These are phyloP conservation scores for Calonectria pteridis DNA, from an alignment of 2,329 filamentous ascomycete genomes.

Conservation along the genomic window DNA sequence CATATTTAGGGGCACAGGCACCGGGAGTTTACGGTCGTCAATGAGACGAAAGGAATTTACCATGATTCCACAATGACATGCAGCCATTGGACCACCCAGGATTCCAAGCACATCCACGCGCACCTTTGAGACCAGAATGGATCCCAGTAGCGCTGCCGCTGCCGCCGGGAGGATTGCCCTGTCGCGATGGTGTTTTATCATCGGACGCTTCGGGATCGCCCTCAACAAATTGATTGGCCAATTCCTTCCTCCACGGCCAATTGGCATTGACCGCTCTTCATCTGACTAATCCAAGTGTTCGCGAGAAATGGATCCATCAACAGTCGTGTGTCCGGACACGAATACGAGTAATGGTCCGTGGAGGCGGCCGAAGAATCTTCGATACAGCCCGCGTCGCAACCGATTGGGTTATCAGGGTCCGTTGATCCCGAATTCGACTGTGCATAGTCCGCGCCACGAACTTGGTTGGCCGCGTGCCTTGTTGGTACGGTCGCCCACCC, in stretches of 20 bases:
- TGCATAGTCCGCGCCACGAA: conserved; percentile 17
- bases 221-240: conserved; percentile 25
- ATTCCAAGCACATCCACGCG: not conserved
- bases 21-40: not conserved
- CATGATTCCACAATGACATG: not conserved
- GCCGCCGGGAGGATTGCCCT: conserved; percentile 7
- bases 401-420: conserved; percentile 12
- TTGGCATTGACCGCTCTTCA: conserved; percentile 37
- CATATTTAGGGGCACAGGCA: not conserved
- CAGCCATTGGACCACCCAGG: not conserved
- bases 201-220: conserved; percentile 8
- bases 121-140: not conserved
- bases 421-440: conserved; percentile 26
- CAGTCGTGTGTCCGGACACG: conserved; percentile 31
- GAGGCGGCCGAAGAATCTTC: not conserved
- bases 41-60: not conserved
- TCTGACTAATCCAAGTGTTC: conserved; percentile 30
- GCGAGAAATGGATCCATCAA: not conserved
- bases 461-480: not conserved
- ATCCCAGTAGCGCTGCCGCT: not conserved
- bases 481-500: not conserved
- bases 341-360: conserved; percentile 37
- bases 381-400: not conserved
- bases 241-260: conserved; percentile 21
- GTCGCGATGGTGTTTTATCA: conserved; percentile 16